Evolutionary conservation across 768 basidiomycete species (phyloP), one percentile per base, ranked within the genome.

Genomic region (Rhizopogon roseolus): DNA sequence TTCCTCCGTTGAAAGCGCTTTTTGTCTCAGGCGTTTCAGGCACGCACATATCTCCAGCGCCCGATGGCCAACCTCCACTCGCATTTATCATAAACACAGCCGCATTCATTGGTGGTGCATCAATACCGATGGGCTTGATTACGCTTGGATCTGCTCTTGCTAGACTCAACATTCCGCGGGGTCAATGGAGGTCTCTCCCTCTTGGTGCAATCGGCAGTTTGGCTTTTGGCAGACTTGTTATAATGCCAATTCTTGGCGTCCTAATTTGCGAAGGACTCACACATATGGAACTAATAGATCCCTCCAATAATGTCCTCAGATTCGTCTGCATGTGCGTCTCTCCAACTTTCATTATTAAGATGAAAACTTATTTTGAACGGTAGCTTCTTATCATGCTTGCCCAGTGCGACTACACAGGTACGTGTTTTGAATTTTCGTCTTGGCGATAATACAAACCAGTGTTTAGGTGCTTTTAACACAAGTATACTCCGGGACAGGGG

Each of bases 21-120:
- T 87, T 88, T 57, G 70, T 84, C 2, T 49, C 69, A 3, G 62
- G 60, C 11, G 71, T 82, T 3, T 67, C 74, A 1, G 73, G 74
- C 1, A 68, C 72, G 1, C 57, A 68, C 36, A 81, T 79, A 51
- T 75, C 76, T 4, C 42, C 70, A 22, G 82, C 83, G 0, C 86
- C 86, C 0, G 86, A 88, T 57, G 85, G 85, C 0, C 73, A 79
- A 55, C 85, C 87, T 1, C 86, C 86, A 0, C 78, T 88, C 16
- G 76, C 81, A 0, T 77, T 88, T 56, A 41, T 88, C 37, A 60
- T 84, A 52, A 81, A 85, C 52, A 78, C 81, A 0, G 67, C 79
- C 0, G 65, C 70, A 1, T 88, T 88, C 59, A 73, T 86, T 37
- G 85, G 87, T 0, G 77, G 66, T 1, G 85, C 84, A 1, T 79